A percentile compares a stretch with the other conserved stretches of the same genome.
Conservation (phyloP, 495 filamentous ascomycete species). For the Penicillium chermesinum region DNA sequence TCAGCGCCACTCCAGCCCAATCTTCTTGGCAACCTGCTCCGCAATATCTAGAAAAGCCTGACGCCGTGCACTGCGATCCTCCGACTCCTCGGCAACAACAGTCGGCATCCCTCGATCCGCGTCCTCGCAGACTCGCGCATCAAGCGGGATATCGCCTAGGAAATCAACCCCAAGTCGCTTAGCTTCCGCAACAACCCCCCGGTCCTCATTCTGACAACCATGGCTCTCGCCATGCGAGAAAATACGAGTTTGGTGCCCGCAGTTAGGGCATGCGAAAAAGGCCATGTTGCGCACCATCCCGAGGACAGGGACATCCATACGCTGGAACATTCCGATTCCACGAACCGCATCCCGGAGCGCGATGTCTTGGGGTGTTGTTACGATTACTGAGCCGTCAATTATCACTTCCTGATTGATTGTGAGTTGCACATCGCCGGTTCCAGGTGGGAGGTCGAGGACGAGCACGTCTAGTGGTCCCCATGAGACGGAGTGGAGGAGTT, state of each 20-base stretch:
- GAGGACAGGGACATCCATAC: constrained; percentile 69
- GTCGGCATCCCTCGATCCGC: constrained; percentile 86
- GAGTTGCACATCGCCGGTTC: constrained; percentile 91
- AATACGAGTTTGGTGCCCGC: constrained; percentile 66
- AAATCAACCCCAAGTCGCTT: constrained; percentile 63
- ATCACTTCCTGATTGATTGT: constrained; percentile 88
- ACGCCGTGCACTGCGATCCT: constrained; percentile 64
- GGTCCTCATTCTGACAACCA: constrained; percentile 39
- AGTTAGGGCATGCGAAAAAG: constrained; percentile 75
- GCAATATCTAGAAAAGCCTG: constrained; percentile 69
- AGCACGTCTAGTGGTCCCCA: constrained; percentile 84
- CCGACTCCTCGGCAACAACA: constrained; percentile 78
- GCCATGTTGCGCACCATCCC: constrained; percentile 98
- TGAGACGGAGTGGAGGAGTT: constrained; percentile 87
- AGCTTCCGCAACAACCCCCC: constrained; percentile 52
- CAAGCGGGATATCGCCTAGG: constrained; percentile 84
- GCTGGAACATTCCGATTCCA: constrained; percentile 87
- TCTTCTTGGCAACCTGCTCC: constrained; percentile 52
- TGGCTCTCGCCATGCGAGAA: constrained; percentile 51
- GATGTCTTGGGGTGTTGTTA: constrained; percentile 90
- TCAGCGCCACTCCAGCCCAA: constrained; percentile 33
- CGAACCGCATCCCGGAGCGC: constrained; percentile 84
- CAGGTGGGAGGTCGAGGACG: constrained; percentile 86
- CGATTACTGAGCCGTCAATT: constrained; percentile 81
- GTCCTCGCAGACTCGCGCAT: constrained; percentile 82